A percentile compares a stretch with the other conserved stretches of the same genome.
phyloP scores from a whole-genome alignment of 352 stramenopile species.

The Phytopythium chamaehyphon region DNA sequence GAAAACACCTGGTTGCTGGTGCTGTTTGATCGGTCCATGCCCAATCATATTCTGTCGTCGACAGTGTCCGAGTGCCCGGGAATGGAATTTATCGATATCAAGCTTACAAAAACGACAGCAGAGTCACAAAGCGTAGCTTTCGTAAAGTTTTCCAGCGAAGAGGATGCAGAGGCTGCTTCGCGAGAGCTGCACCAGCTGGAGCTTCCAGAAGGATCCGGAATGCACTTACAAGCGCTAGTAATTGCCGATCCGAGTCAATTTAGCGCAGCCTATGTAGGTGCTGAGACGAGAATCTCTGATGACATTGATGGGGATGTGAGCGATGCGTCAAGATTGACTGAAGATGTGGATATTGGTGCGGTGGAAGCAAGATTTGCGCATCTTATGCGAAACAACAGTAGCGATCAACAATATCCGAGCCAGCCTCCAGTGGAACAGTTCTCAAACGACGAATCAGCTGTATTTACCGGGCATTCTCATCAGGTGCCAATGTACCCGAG shows the following conservation, averaged over 20 bases:
- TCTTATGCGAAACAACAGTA: conserved; percentile 54
- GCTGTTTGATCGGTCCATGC: conserved; percentile 57
- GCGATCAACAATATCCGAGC: conserved; percentile 24
- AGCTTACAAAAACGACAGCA: conserved; percentile 55
- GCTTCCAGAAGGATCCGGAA: conserved; percentile 37
- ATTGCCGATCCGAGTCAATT: conserved; percentile 66
- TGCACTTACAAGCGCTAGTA: conserved; percentile 63
- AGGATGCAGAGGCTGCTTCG: conserved; percentile 36
- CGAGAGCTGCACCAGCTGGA: conserved; percentile 58
- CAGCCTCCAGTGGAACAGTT: conserved; percentile 6
- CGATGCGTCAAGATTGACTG: conserved; percentile 10
- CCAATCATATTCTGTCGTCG: conserved; percentile 60
- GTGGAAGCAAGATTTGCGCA: conserved; percentile 80
- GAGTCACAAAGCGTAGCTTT: conserved; percentile 70
- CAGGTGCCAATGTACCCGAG: conserved; percentile 9
- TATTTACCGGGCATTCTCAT: not conserved
- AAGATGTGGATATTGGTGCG: conserved; percentile 66
- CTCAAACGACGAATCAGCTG: not conserved
- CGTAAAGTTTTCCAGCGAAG: conserved; percentile 66
- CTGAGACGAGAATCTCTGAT: not conserved
- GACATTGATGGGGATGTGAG: not conserved
- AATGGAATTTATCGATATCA: conserved; percentile 85
- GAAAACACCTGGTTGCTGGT: conserved; percentile 64
- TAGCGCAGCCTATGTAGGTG: conserved; percentile 42
- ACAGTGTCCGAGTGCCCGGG: conserved; percentile 48